phyloP scores from a whole-genome alignment of 1,284 basidiomycete genomes.

The Ustilago lituana region DNA sequence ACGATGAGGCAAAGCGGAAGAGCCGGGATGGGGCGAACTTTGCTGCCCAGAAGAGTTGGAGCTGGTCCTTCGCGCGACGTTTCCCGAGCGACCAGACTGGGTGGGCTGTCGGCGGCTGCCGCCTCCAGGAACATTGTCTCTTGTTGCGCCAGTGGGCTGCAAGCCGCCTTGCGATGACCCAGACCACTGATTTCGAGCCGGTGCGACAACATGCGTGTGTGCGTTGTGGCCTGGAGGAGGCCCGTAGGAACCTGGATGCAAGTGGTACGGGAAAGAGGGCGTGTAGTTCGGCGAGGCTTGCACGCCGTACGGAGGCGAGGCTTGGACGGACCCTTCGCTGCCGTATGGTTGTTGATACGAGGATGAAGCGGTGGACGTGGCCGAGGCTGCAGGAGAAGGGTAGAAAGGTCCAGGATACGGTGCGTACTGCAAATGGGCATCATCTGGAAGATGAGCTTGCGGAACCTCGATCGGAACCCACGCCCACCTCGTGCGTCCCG shows the following conservation, averaged over 20 bases:
- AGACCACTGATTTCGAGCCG: conserved; percentile 13
- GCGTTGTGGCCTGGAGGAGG: conserved; percentile 16
- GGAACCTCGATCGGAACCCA: conserved; percentile 47
- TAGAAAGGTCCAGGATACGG: conserved; percentile 24
- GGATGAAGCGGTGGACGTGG: conserved; percentile 11
- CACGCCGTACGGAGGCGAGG: conserved; percentile 9
- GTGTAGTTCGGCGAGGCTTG: conserved; percentile 18
- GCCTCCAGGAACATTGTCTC: conserved; percentile 10
- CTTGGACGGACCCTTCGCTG: conserved; percentile 7
- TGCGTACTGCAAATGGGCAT: conserved; percentile 33
- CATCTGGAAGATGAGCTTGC: conserved; percentile 32
- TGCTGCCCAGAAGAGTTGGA: conserved; percentile 29
- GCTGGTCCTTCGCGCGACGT: conserved; percentile 10
- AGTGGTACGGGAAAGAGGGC: conserved; percentile 14
- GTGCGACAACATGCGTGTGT: conserved; percentile 6
- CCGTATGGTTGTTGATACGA: conserved; percentile 17
- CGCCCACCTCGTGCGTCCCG: conserved; percentile 44
- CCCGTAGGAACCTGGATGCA: conserved; percentile 16
- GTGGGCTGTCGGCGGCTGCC: conserved; percentile 22
- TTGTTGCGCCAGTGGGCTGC: not conserved
- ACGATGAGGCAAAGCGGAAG: conserved; percentile 16
- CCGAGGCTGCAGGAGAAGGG: conserved; percentile 9
- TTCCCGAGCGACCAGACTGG: conserved; percentile 13
- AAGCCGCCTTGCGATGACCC: not conserved
- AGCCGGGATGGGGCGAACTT: conserved; percentile 14